Evolutionary conservation across 768 basidiomycete species (phyloP), one percentile per base, ranked within the genome.

Genomic region (Solioccasus polychromus): DNA sequence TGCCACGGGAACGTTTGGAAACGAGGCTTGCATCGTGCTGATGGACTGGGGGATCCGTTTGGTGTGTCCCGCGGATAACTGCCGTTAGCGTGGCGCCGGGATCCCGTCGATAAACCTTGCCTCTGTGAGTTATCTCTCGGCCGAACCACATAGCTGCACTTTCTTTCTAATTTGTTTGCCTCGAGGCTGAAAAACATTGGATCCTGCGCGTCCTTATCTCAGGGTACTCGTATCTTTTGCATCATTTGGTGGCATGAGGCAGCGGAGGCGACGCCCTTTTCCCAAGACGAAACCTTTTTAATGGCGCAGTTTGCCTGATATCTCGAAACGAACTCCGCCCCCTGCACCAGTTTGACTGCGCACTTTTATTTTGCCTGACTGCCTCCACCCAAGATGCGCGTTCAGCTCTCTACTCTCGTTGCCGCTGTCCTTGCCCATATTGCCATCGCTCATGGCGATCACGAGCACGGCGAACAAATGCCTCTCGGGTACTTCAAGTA

Each of bases 401-500:
- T 39, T 36, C 50, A 61, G 20, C 39, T 48, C 23, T 39, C 59
- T 44, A 28, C 62, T 35, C 47, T 68, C 17, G 44, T 70, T 19
- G 42, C 60, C 22, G 30, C 66, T 38, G 40, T 62, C 29, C 36
- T 67, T 45, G 54, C 55, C 23, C 54, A 52, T 24, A 46, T 59
- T 29, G 68, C 58, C 20, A 55, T 62, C 40, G 71, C 58, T 7
- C 71, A 74, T 46, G 62, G 69, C 26, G 63, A 64, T 35, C 69
- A 77, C 57, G 61, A 64, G 41, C 71, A 78, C 35, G 64, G 66
- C 18, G 68, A 74, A 15, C 85, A 88, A 60, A 70, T 82, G 53
- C 84, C 85, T 34, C 61, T 85, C 34, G 83, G 76, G 52, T 86
- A 85, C 57, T 73, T 83, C 52, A 78, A 76, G 38, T 87, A 74